phyloP scores from a whole-genome alignment of 1,139 yeast genomes.

The Sugiyamaella novakii region DNA sequence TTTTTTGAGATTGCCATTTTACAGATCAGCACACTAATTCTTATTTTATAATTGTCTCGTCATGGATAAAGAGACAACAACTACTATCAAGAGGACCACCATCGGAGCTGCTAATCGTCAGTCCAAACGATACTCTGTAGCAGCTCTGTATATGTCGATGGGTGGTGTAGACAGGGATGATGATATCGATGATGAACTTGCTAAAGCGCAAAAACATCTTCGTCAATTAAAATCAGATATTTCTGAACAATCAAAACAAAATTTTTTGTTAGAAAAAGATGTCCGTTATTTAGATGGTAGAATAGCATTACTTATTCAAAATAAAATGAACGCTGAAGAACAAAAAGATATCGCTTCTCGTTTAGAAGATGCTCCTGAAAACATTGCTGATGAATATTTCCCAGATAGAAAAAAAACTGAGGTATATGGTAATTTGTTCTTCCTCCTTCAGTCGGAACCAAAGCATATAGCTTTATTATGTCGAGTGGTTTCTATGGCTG shows the following conservation, averaged over 20 bases:
- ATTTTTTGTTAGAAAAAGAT: conserved; percentile 46
- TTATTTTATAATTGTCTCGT: no score
- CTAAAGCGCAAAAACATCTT: conserved; percentile 43
- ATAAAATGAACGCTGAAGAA: conserved; percentile 46
- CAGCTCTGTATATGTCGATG: conserved; percentile 44
- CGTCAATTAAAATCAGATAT: conserved; percentile 43
- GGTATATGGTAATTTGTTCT: conserved; percentile 45
- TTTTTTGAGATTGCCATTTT: no score
- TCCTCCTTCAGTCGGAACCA: conserved; percentile 46
- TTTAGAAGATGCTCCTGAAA: conserved; percentile 27
- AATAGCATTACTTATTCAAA: conserved; percentile 46
- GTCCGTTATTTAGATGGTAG: conserved; percentile 47
- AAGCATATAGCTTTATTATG: conserved; percentile 45
- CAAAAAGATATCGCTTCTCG: conserved; percentile 44
- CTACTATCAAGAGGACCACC: conserved; percentile 19
- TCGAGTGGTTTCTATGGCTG: conserved; percentile 44
- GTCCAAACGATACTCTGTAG: conserved; percentile 44
- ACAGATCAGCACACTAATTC: no score
- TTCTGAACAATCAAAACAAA: conserved; percentile 44
- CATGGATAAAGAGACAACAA: no score
- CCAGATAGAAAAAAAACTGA: conserved; percentile 41
- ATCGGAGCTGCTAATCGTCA: conserved; percentile 36
- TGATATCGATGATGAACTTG: conserved; percentile 44
- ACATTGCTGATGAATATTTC: conserved; percentile 30
- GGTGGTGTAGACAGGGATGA: conserved; percentile 44